A percentile compares a stretch with the other conserved stretches of the same genome.
Evolutionary conservation across 2,329 filamentous ascomycete species (phyloP).

Genomic region (Ophiostoma sp.): DNA sequence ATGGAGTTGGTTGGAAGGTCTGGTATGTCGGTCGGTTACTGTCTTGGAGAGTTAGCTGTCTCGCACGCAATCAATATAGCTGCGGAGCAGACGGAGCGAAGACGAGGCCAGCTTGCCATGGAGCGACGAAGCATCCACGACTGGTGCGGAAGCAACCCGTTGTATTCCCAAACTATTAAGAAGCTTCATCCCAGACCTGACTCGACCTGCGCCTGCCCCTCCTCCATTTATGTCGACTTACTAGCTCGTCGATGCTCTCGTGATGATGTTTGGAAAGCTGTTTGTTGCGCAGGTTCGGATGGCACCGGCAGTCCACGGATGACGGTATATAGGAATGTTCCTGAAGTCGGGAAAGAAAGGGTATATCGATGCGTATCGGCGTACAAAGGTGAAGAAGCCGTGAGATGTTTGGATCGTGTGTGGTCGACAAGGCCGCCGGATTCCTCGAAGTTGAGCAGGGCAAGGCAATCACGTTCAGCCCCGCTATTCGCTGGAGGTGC

Average conservation of each 20-base stretch:
- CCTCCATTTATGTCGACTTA: background rate
- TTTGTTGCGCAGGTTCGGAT: background rate
- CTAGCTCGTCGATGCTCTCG: background rate
- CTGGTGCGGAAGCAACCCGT: background rate
- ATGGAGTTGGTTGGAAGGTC: background rate
- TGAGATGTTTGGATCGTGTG: background rate
- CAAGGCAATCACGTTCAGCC: background rate
- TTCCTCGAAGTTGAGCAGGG: background rate
- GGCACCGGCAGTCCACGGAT: background rate
- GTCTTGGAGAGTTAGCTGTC: background rate
- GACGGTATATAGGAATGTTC: too few relatives aligned
- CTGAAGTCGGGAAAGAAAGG: background rate
- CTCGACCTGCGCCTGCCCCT: background rate
- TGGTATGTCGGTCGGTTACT: background rate
- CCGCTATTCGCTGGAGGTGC: background rate
- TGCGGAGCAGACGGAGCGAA: background rate
- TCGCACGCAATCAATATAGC: background rate
- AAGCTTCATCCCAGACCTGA: background rate
- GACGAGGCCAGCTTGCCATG: background rate
- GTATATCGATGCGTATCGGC: background rate
- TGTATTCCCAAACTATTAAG: background rate
- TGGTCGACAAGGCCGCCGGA: background rate
- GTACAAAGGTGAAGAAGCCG: background rate
- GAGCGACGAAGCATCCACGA: background rate
- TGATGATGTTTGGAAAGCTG: background rate